Percentiles rank a stretch among this genome's conserved stretches.
Conservation (phyloP, 768 basidiomycete species). For the Trametes punicea region DNA sequence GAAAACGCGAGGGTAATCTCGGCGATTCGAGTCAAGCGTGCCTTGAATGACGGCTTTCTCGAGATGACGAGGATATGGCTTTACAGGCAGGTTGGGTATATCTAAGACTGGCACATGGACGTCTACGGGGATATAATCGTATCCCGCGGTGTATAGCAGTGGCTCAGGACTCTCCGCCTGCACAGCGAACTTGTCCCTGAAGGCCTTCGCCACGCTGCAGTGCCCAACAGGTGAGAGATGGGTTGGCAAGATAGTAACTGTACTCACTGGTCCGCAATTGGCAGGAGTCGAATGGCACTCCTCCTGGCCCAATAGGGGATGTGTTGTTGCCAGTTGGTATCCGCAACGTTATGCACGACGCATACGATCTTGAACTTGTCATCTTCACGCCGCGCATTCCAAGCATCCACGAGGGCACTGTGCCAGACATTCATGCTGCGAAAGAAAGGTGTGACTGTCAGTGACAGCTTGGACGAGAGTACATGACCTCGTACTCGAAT, state of each 20-base stretch:
- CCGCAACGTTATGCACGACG: constrained; percentile 38
- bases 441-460: background rate
- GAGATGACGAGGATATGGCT: constrained; percentile 25
- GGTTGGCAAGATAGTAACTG: no score
- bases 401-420: constrained; percentile 31
- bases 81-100: constrained; percentile 28
- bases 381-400: constrained; percentile 34
- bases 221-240: background rate
- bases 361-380: constrained; percentile 43
- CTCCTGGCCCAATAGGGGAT: constrained; percentile 38
- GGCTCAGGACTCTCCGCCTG: constrained; percentile 33
- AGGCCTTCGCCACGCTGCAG: constrained; percentile 32
- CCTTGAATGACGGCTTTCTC: constrained; percentile 43
- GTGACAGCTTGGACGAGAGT: background rate
- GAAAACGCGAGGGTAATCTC: constrained; percentile 37
- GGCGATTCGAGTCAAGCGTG: constrained; percentile 32
- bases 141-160: constrained; percentile 29
- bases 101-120: constrained; percentile 37
- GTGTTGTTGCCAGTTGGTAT: constrained; percentile 28
- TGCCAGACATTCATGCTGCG: constrained; percentile 26
- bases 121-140: constrained; percentile 36
- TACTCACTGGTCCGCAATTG: constrained; percentile 40
- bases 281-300: constrained; percentile 36
- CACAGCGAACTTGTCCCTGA: constrained; percentile 30
- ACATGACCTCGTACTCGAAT: constrained; percentile 33